phyloP scores from a whole-genome alignment of 371 early-diverging fungal species.

The Mucor saturninus region DNA sequence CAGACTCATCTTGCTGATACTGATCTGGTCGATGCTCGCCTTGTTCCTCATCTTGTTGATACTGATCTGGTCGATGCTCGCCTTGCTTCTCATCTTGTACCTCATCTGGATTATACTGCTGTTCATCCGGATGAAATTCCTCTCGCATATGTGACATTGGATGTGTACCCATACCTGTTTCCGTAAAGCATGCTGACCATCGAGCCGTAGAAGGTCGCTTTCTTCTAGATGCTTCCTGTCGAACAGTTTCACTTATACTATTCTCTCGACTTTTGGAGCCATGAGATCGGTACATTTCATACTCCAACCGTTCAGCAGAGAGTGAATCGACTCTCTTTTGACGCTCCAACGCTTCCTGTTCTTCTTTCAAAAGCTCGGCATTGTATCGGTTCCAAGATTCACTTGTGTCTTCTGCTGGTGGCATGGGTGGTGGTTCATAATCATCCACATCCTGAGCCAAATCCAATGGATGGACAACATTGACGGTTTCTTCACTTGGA shows the following conservation, averaged over 20 bases:
- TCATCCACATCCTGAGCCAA: slow-evolving; percentile 12
- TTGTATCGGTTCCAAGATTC: slow-evolving; percentile 21
- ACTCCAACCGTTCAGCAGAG: slow-evolving; percentile 30
- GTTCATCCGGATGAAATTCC: too few relatives aligned
- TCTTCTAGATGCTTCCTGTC: background rate
- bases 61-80: background rate
- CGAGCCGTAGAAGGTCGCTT: slow-evolving; percentile 10
- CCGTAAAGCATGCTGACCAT: slow-evolving; percentile 16
- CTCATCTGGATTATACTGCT: too few relatives aligned
- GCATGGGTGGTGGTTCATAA: slow-evolving; percentile 26
- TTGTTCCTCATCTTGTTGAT: background rate
- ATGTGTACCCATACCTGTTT: background rate
- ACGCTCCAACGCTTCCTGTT: slow-evolving; percentile 16
- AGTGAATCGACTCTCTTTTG: slow-evolving; percentile 9
- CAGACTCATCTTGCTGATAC: too few relatives aligned
- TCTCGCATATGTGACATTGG: background rate
- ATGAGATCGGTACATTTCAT: slow-evolving; percentile 22
- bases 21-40: background rate
- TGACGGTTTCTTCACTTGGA: slow-evolving; percentile 2
- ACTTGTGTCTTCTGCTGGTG: slow-evolving; percentile 7
- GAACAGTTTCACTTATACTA: slow-evolving; percentile 1
- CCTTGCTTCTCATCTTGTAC: too few relatives aligned
- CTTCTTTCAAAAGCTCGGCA: background rate
- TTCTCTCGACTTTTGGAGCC: background rate
- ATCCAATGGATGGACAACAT: slow-evolving; percentile 30